A percentile compares a stretch with the other conserved stretches of the same genome.
These are phyloP conservation scores for Fonsecaea multimorphosa DNA, from an alignment of 2,329 filamentous ascomycete species.

Conservation along the genomic window DNA sequence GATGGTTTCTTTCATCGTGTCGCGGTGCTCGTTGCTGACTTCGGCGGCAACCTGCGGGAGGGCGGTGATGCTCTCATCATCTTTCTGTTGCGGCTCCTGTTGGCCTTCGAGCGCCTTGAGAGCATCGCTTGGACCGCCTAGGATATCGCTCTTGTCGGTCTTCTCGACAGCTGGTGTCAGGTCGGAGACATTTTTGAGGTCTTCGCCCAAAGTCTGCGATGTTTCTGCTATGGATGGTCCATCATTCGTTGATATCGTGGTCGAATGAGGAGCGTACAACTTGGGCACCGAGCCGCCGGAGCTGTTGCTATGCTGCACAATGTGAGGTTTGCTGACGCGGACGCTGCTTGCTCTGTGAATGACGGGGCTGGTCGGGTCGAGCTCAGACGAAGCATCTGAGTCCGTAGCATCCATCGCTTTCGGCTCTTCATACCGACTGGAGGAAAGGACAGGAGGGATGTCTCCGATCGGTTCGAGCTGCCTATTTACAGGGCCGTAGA, in stretches of 20 bases:
- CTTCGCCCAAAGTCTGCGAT: constrained; percentile 9
- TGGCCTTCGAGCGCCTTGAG: constrained; percentile 32
- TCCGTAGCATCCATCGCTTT: constrained; percentile 31
- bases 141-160: not conserved
- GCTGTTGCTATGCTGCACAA: constrained; percentile 36
- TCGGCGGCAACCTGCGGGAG: constrained; percentile 13
- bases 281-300: constrained; percentile 30
- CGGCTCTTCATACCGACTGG: constrained; percentile 20
- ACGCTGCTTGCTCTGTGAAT: constrained; percentile 39
- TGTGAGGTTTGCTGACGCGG: constrained; percentile 34
- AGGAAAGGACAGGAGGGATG: constrained; percentile 23
- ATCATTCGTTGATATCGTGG: constrained; percentile 5
- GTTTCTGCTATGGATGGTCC: not conserved
- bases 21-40: constrained; percentile 2
- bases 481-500: constrained; percentile 30
- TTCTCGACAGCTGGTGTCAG: constrained; percentile 11
- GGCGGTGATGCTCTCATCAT: constrained; percentile 1
- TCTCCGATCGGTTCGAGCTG: constrained; percentile 19
- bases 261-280: constrained; percentile 22
- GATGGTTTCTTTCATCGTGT: constrained; percentile 28
- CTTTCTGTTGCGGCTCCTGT: not conserved
- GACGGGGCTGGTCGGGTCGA: constrained; percentile 28
- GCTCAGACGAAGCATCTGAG: constrained; percentile 33
- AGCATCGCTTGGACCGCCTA: constrained; percentile 26
- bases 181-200: constrained; percentile 9